Percentiles rank a stretch among this genome's conserved stretches.
Evolutionary conservation across 176 grass and related monocot species (phyloP).

Genomic region (Chrysopogon serrulatus): DNA sequence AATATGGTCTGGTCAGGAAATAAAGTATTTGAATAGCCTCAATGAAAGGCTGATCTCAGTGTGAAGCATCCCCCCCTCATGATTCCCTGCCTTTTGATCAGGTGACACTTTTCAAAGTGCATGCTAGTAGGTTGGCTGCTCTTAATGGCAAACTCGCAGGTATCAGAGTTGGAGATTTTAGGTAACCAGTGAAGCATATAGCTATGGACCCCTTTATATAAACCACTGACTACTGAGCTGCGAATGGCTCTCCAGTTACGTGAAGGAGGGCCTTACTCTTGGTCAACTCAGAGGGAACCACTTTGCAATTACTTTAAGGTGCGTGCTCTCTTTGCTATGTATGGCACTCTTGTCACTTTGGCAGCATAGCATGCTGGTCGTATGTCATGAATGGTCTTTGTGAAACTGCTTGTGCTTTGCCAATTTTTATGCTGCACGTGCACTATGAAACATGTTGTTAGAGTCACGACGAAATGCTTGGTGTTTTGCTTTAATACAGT

Average conservation of each 20-base stretch:
- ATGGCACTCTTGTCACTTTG: neutral
- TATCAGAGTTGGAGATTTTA: constrained; percentile 89
- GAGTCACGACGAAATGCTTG: neutral
- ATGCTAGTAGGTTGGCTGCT: constrained; percentile 67
- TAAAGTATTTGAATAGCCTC: neutral
- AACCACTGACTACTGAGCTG: constrained; percentile 5
- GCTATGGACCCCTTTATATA: neutral
- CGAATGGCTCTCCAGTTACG: constrained; percentile 53
- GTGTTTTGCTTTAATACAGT: neutral
- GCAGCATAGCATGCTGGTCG: neutral
- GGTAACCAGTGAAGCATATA: constrained; percentile 51
- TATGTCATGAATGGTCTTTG: neutral
- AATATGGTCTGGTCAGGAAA: neutral
- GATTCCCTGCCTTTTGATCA: constrained; percentile 36
- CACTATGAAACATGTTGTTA: neutral
- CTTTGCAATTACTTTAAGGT: constrained; percentile 94
- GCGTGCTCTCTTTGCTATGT: neutral
- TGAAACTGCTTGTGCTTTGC: neutral
- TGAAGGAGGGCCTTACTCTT: constrained; percentile 75
- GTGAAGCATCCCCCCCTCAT: neutral
- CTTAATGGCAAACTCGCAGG: constrained; percentile 79
- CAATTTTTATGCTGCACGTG: neutral
- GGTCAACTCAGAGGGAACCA: constrained; percentile 80
- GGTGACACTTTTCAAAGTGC: constrained; percentile 87
- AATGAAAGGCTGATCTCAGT: neutral